A percentile compares a stretch with the other conserved stretches of the same genome.
Conservation (phyloP, 768 basidiomycete genomes). For the Tylopilus cervinicoccineus region DNA sequence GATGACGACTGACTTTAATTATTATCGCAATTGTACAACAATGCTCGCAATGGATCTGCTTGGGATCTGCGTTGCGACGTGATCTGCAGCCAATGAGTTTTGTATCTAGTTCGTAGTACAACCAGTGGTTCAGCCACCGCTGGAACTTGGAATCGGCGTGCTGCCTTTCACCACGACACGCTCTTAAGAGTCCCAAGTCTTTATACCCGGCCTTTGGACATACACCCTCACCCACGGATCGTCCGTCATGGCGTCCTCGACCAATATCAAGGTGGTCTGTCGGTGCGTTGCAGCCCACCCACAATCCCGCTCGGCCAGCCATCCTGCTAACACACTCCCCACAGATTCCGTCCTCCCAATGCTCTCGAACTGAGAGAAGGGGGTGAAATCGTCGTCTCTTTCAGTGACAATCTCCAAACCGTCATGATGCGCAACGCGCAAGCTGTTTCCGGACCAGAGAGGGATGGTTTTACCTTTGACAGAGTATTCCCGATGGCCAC, state of each 20-base stretch:
- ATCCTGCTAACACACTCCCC: conserved; percentile 5
- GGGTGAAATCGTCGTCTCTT: conserved; percentile 84
- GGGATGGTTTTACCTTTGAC: conserved; percentile 97
- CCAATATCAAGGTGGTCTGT: conserved; percentile 98
- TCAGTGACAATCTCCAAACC: conserved; percentile 82
- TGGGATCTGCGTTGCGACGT: conserved; percentile 1
- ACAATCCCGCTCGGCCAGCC: conserved; percentile 1
- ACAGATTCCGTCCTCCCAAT: conserved; percentile 93
- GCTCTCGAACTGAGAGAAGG: conserved; percentile 85
- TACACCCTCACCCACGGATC: conserved; percentile 24
- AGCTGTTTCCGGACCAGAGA: conserved; percentile 79
- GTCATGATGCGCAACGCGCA: conserved; percentile 74
- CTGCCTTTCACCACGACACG: conserved; percentile 21
- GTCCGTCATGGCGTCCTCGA: conserved; percentile 64
- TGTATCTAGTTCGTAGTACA: conserved; percentile 2
- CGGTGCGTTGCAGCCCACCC: conserved; percentile 57
- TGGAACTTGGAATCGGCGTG: conserved; percentile 18
- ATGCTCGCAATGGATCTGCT: conserved; percentile 3
- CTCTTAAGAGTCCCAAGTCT: background rate
- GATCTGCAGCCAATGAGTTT: conserved; percentile 5
- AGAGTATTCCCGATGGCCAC: conserved; percentile 92
- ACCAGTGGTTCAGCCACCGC: conserved; percentile 34
- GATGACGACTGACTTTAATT: conserved; percentile 39
- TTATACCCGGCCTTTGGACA: conserved; percentile 19
- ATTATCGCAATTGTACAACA: conserved; percentile 22